Conservation (phyloP, 192 early-diverging fungal genomes). For the Pecoramyces ruminantium region DNA sequence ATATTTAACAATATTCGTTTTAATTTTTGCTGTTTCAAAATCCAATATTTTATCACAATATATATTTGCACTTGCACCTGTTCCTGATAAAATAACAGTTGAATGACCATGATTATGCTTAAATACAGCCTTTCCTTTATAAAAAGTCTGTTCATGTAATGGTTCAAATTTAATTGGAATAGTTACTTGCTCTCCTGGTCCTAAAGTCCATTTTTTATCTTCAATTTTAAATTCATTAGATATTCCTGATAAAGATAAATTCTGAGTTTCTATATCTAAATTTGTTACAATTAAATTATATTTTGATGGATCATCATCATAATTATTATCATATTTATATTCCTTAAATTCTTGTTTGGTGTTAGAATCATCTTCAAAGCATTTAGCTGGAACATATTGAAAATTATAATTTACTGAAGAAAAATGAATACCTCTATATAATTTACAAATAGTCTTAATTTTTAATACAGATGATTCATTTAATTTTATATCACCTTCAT, state of each 20-base stretch:
- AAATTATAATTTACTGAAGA: not conserved
- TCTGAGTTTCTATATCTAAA: slow-evolving; percentile 33
- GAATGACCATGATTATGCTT: slow-evolving; percentile 28
- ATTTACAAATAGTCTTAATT: not conserved
- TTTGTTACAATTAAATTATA: slow-evolving; percentile 22
- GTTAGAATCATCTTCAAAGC: not conserved
- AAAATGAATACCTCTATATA: not conserved
- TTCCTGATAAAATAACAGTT: slow-evolving; percentile 23
- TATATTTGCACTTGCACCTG: slow-evolving; percentile 38
- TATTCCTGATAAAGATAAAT: slow-evolving; percentile 24
- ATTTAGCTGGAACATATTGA: slow-evolving; percentile 1
- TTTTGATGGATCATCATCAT: not conserved
- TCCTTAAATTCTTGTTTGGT: not conserved
- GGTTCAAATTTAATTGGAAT: slow-evolving; percentile 44
- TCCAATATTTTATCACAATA: slow-evolving; percentile 19
- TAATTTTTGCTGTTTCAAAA: slow-evolving; percentile 31
- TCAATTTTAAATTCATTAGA: slow-evolving; percentile 24
- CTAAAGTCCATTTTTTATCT: slow-evolving; percentile 24
- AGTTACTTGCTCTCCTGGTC: slow-evolving; percentile 24
- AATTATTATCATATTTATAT: not conserved
- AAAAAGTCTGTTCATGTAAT: slow-evolving; percentile 31
- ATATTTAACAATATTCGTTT: slow-evolving; percentile 11
- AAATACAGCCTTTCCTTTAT: slow-evolving; percentile 33
- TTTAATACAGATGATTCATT: not conserved
- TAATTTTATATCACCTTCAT: slow-evolving; percentile 11